Evolutionary conservation across 202 grass and related monocot genomes (phyloP).

Genomic region (Zizania palustris): DNA sequence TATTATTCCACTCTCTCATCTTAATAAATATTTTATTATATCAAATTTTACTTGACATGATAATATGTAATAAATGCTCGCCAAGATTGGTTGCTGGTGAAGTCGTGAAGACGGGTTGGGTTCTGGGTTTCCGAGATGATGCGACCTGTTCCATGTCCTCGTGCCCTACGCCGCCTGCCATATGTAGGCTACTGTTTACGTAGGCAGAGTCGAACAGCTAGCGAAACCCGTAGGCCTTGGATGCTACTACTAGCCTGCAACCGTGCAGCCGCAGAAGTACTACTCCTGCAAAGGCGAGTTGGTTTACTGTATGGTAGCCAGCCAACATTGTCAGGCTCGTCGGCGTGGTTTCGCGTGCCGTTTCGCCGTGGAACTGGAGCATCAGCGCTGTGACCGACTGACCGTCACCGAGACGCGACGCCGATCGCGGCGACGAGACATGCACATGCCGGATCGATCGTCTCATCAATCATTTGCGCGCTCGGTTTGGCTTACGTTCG

Average conservation of each 20-base stretch:
- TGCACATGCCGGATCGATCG: background rate
- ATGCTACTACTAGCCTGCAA: conserved; percentile 12
- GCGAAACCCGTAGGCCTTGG: conserved; percentile 27
- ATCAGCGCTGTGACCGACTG: background rate
- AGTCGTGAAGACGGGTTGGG: conserved; percentile 10
- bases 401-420: background rate
- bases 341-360: background rate
- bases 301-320: background rate
- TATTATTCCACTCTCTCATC: no score
- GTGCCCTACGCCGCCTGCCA: background rate
- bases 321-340: conserved; percentile 3
- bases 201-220: background rate
- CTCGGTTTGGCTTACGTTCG: background rate
- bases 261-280: background rate
- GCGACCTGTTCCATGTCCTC: conserved; percentile 16
- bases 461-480: conserved; percentile 24
- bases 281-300: background rate
- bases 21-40: no score
- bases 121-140: conserved; percentile 19
- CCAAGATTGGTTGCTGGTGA: background rate
- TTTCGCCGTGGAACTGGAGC: background rate
- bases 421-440: background rate
- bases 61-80: no score
- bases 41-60: no score
- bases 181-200: conserved; percentile 24